These are phyloP conservation scores for Tripidium arundinaceum DNA, from an alignment of 202 grass and related monocot genomes.

Conservation along the genomic window DNA sequence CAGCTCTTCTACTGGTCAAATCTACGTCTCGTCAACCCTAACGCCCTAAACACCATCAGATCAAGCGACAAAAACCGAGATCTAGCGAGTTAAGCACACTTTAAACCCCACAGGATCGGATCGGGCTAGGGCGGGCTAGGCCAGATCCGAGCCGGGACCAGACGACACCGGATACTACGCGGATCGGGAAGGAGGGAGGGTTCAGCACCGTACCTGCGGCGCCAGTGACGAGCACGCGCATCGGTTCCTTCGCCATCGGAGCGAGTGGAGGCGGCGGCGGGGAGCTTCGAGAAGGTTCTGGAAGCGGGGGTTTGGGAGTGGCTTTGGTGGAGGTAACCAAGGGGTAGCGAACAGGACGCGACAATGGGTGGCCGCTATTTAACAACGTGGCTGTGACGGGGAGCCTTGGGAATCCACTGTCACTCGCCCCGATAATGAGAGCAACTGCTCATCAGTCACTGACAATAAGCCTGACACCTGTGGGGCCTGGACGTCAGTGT, in stretches of 20 bases:
- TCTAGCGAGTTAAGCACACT: constrained; percentile 11
- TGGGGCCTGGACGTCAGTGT: background rate
- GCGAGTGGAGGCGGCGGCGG: background rate
- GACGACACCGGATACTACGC: background rate
- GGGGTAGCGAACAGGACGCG: background rate
- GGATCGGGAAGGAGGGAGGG: background rate
- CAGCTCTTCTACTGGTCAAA: background rate
- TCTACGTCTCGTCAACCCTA: background rate
- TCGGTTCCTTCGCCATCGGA: constrained; percentile 91
- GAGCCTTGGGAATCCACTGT: background rate
- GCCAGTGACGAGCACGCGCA: constrained; percentile 98
- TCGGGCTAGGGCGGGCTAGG: constrained; percentile 1
- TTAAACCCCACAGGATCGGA: background rate
- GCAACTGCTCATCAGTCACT: background rate
- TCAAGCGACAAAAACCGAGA: background rate
- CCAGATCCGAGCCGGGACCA: constrained; percentile 23
- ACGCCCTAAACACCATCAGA: background rate
- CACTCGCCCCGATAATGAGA: background rate
- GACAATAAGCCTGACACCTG: fast-evolving
- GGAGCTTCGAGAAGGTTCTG: constrained; percentile 24
- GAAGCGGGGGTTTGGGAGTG: background rate
- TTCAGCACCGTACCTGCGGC: constrained; percentile 68
- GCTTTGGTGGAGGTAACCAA: background rate
- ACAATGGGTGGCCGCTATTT: constrained; percentile 35
- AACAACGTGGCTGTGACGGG: background rate